Percentiles rank a stretch among this genome's conserved stretches.
Evolutionary conservation across 345 rosid genomes (phyloP).

Genomic region (Lepidium didymum): DNA sequence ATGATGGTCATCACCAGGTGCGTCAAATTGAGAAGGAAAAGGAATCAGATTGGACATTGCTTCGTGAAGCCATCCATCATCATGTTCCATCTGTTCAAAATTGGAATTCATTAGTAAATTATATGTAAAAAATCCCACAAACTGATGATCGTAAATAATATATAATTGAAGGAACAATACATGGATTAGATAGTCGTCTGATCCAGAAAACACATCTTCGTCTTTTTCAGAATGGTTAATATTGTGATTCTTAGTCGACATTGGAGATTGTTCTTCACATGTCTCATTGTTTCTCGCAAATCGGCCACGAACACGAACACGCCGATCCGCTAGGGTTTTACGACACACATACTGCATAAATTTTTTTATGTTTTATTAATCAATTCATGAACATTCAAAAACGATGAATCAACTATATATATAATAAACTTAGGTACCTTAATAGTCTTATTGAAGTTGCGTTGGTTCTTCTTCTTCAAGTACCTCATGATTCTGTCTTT

Average conservation of each 20-base stretch:
- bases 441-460: conserved; percentile 90
- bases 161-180: conserved; percentile 16
- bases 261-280: conserved; percentile 43
- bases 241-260: conserved; percentile 29
- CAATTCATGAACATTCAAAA: background rate
- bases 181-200: conserved; percentile 33
- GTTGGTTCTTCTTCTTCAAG: conserved; percentile 82
- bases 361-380: too few species aligned
- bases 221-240: conserved; percentile 32
- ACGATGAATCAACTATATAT: background rate
- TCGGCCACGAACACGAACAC: conserved; percentile 87
- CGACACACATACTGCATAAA: conserved; percentile 74
- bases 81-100: conserved; percentile 46
- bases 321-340: conserved; percentile 82
- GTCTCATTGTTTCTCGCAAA: conserved; percentile 72
- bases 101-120: background rate
- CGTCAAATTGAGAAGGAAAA: conserved; percentile 38
- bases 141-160: background rate
- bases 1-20: conserved; percentile 23
- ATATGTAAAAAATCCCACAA: background rate
- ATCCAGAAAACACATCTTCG: conserved; percentile 32
- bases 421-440: too few species aligned
- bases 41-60: conserved; percentile 65
- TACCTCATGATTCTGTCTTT: conserved; percentile 81
- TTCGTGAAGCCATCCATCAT: conserved; percentile 75